Evolutionary conservation across 345 rosid genomes (phyloP), one percentile per base, ranked within the genome.

Genomic region (Eutrema japonicum): DNA sequence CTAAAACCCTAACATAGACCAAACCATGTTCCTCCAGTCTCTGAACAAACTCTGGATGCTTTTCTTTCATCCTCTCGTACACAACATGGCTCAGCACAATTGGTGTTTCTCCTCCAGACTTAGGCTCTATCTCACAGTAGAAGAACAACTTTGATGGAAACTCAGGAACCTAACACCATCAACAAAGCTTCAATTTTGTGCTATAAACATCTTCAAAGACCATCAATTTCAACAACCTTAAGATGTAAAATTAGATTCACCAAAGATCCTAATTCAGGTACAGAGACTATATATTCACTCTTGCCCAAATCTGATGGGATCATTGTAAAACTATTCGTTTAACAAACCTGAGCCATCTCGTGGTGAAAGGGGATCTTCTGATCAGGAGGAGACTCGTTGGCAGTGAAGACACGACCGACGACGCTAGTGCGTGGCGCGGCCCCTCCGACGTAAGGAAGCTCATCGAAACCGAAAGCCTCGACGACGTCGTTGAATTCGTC

Each of bases 311-410:
- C 7, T 37, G 10, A 33, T 14, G 16, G 16, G 13, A 37, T 47
- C 46, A 58, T 38, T 47, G 41, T 35, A 45, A 53, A 27, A 12
- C 1, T 9, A 27, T 54, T 30, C 35, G 9, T 11, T 18, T 0
- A 30, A 64, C 70, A 18, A 1, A 65, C 98, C 94, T 89, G 98
- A 59, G 94, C 91, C 98, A 93, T 91, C 73, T 93, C 97, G 51
- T 93, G 98, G 82, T 94, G 96, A 66, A 91, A 94, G 10, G 89
- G 91, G 43, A 94, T 94, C 70, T 89, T 89, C 77, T 91, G 95
- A 38, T 91, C 93, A n/a, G 93, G 91, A 0, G 97, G 97, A 58
- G 97, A 88, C 64, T 94, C 98, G 49, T 94, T 94, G 57, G 98
- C 91, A 1, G 98, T 94, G 76, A 87, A 94, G 40, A 94, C 93